Evolutionary conservation across 129 eudicot species (phyloP).

Genomic region (Apium graveolens): DNA sequence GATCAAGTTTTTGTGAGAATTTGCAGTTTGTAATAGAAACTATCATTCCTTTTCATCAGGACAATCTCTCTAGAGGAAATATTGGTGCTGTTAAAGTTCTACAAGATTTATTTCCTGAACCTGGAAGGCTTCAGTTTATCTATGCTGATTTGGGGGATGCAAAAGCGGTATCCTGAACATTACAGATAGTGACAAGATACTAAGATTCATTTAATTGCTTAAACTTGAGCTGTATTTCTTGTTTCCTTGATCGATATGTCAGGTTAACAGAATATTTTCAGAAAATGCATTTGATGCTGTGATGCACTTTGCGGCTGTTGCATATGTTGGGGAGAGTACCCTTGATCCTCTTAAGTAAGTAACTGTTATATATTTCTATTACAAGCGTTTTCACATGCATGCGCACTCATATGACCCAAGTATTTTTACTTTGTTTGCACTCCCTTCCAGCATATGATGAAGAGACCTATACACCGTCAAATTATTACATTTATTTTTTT

Average conservation of each 20-base stretch:
- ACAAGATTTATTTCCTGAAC: conserved; percentile 60
- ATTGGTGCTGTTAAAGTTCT: conserved; percentile 72
- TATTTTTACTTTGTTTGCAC: not conserved
- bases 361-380: not conserved
- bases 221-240: conserved; percentile 13
- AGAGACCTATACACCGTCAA: not conserved
- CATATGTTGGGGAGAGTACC: conserved; percentile 93
- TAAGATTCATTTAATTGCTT: not conserved
- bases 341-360: conserved; percentile 70
- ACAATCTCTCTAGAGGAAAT: conserved; percentile 86
- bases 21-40: not conserved
- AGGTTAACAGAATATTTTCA: conserved; percentile 68
- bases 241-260: conserved; percentile 37
- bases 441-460: not conserved
- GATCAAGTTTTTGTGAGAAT: not conserved
- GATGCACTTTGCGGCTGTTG: conserved; percentile 96
- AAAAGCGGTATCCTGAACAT: conserved; percentile 46
- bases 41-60: conserved; percentile 31
- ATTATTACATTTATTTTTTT: not conserved
- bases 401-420: no score
- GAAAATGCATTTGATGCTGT: conserved; percentile 93
- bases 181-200: conserved; percentile 2
- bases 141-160: conserved; percentile 80
- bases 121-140: conserved; percentile 72
- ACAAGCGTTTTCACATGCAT: no score